Conservation (phyloP, 192 early-diverging fungal species). For the Podila epicladia region DNA sequence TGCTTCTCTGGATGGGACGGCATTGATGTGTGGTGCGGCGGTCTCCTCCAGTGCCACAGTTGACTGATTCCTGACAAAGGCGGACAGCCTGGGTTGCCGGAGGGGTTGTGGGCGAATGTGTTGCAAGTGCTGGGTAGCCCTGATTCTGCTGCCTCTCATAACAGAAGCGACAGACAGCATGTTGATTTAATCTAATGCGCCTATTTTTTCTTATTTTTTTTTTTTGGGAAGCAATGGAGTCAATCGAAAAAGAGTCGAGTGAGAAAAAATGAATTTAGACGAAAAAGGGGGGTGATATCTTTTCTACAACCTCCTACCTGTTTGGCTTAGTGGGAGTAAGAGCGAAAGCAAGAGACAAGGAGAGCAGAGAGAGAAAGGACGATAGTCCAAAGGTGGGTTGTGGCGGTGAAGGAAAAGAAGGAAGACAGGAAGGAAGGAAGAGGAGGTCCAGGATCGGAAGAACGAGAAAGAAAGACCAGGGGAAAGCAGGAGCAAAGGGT, state of each 20-base stretch:
- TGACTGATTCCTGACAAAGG: conserved; percentile 14
- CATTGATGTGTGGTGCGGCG: neutral
- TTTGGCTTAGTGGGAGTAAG: neutral
- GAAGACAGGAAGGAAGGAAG: neutral
- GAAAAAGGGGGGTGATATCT: neutral
- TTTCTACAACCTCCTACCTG: neutral
- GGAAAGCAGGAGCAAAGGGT: too few relatives aligned
- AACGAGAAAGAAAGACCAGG: too few relatives aligned
- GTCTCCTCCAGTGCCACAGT: conserved; percentile 34
- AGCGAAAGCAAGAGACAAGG: neutral
- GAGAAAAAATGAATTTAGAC: neutral
- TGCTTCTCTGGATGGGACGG: conserved; percentile 6
- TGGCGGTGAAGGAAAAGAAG: neutral
- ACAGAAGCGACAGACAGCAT: conserved; percentile 47
- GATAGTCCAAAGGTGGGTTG: neutral
- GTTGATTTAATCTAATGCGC: neutral
- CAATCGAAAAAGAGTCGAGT: neutral
- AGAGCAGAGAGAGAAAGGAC: neutral
- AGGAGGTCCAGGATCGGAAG: neutral
- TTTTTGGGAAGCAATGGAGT: neutral
- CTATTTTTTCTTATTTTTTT: too few relatives aligned
- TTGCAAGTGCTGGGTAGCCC: neutral
- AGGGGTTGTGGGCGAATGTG: neutral
- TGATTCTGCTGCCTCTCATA: conserved; percentile 33
- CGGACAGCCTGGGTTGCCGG: neutral